These are phyloP conservation scores for Umbelopsis isabellina DNA, from an alignment of 192 early-diverging fungal genomes.

Conservation along the genomic window DNA sequence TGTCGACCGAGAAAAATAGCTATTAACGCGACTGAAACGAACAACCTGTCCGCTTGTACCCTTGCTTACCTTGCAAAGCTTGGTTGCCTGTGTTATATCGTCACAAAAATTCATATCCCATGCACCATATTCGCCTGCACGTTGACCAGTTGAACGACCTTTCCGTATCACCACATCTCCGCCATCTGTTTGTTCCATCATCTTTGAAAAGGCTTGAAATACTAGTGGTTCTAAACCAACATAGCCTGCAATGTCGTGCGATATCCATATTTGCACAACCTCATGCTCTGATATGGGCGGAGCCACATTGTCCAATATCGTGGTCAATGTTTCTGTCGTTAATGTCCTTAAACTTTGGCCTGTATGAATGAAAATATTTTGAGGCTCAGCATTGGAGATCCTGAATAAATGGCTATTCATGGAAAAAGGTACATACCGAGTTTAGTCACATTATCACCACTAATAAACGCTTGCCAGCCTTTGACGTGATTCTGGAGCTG, in stretches of 20 bases:
- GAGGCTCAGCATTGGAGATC: background rate
- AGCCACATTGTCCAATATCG: slow-evolving; percentile 61
- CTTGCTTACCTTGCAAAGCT: slow-evolving; percentile 51
- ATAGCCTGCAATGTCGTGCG: slow-evolving; percentile 62
- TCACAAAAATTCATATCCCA: slow-evolving; percentile 62
- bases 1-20: slow-evolving; percentile 5
- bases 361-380: slow-evolving; percentile 6
- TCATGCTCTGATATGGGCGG: slow-evolving; percentile 65
- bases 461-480: slow-evolving; percentile 45
- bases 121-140: slow-evolving; percentile 31
- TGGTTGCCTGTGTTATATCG: slow-evolving; percentile 54
- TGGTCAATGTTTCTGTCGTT: slow-evolving; percentile 47
- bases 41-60: background rate
- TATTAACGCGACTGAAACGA: background rate
- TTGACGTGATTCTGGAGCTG: slow-evolving; percentile 52
- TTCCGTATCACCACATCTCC: slow-evolving; percentile 61
- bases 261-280: slow-evolving; percentile 61
- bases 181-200: slow-evolving; percentile 66
- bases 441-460: slow-evolving; percentile 60
- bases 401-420: background rate
- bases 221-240: slow-evolving; percentile 58
- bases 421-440: slow-evolving; percentile 40
- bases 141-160: slow-evolving; percentile 35
- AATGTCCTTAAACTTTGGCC: slow-evolving; percentile 52
- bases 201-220: slow-evolving; percentile 55